Evolutionary conservation across 176 grass and related monocot genomes (phyloP), one percentile per base, ranked within the genome.

Genomic region (Oropetium thomaeum): DNA sequence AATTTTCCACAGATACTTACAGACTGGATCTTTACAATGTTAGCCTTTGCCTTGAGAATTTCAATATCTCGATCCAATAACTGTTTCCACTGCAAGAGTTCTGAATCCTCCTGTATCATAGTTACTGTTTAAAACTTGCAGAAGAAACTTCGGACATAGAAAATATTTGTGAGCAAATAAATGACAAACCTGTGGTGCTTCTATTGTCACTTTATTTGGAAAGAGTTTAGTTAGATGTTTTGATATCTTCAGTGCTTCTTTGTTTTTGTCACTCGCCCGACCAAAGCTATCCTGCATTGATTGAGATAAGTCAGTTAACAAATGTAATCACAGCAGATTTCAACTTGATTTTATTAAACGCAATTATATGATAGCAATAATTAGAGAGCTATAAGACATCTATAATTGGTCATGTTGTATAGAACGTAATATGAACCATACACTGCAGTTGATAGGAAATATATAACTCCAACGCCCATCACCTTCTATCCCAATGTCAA

Each of bases 181-280:
- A 57, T 67, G 12, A 40, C 35, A 69, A 38, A 97, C 95, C 89
- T 90, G 89, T n/a, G 95, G 95, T 83, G 83, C 31, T 44, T 94
- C 88, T 41, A 94, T 88, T 29, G 87, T 90, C 80, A 94, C 86
- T 82, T 94, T 98, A 76, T 91, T 94, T 44, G 91, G 95, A 82
- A 98, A 94, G 81, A 94, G 79, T 74, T 94, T 94, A 70, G 84
- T 82, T 8, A 98, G 64, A 85, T 94, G 91, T 68, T 94, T 98
- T 26, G 83, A 82, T 49, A 75, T 81, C 73, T 94, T 94, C 47
- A 74, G 74, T 26, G 86, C 79, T 70, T 98, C 91, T 89, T 98
- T 98, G 28, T 76, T 94, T 88, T 92, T 98, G 59, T 98, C 95
- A 81, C 79, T 90, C 58, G 67, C 65, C 65, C 84, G 86, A 62